A percentile compares a stretch with the other conserved stretches of the same genome.
phyloP scores from a whole-genome alignment of 768 basidiomycete genomes.

The Clavaria fumosa region DNA sequence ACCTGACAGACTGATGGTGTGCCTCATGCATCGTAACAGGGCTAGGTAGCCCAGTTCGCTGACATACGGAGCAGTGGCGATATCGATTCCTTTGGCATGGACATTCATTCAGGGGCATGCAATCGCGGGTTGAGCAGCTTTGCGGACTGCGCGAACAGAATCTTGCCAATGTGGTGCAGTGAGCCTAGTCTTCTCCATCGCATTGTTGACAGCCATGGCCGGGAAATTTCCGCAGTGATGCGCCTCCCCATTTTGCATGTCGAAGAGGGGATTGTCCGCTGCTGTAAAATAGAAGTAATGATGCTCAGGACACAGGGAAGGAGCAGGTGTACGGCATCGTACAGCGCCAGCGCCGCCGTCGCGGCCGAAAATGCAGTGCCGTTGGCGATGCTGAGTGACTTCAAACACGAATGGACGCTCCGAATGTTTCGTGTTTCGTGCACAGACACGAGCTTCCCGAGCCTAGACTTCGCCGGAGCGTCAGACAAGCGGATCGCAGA shows the following conservation, averaged over 20 bases:
- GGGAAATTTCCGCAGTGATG: constrained; percentile 85
- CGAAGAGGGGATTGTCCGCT: constrained; percentile 71
- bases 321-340: constrained; percentile 50
- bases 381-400: constrained; percentile 57
- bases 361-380: constrained; percentile 67
- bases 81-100: constrained; percentile 66
- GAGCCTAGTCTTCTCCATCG: constrained; percentile 80
- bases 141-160: constrained; percentile 54
- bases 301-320: constrained; percentile 42
- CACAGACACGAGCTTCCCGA: too few relatives aligned
- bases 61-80: constrained; percentile 68
- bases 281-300: constrained; percentile 36
- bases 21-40: constrained; percentile 74
- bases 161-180: constrained; percentile 55
- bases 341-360: constrained; percentile 53
- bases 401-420: too few relatives aligned
- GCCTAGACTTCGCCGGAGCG: too few relatives aligned
- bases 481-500: too few relatives aligned
- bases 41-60: constrained; percentile 67
- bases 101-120: constrained; percentile 67
- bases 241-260: constrained; percentile 44
- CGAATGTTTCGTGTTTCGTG: too few relatives aligned
- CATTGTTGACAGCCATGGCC: constrained; percentile 59
- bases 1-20: constrained; percentile 79
- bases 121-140: constrained; percentile 69